A percentile compares a stretch with the other conserved stretches of the same genome.
Conservation (phyloP, 1,284 basidiomycete species). For the Wolfiporia cocos region DNA sequence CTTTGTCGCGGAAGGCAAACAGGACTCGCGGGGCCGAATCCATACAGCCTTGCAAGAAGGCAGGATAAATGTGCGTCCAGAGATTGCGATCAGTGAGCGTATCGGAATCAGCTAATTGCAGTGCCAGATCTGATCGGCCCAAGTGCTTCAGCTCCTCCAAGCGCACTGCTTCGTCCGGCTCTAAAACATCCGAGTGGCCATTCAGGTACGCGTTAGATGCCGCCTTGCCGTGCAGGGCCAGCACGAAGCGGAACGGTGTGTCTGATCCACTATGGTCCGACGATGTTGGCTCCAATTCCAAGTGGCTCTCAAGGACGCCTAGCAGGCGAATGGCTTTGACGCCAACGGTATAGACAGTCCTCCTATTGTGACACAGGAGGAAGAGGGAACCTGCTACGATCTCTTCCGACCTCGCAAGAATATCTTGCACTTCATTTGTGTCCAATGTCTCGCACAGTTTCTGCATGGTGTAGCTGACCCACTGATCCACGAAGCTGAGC, state of each 20-base stretch:
- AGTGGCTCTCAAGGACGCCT: constrained; percentile 24
- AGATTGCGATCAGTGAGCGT: constrained; percentile 58
- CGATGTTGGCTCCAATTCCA: constrained; percentile 29
- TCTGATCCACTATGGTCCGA: constrained; percentile 20
- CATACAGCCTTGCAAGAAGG: constrained; percentile 50
- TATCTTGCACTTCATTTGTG: constrained; percentile 31
- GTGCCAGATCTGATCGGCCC: constrained; percentile 42
- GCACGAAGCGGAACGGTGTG: constrained; percentile 36
- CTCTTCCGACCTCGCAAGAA: constrained; percentile 43
- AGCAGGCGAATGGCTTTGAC: constrained; percentile 56
- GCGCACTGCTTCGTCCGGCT: constrained; percentile 49
- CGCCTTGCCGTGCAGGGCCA: constrained; percentile 43
- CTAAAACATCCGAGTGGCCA: constrained; percentile 63
- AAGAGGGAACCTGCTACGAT: constrained; percentile 77
- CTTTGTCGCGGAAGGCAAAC: constrained; percentile 48
- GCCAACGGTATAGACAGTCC: constrained; percentile 46
- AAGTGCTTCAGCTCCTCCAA: constrained; percentile 59
- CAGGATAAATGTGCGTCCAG: constrained; percentile 68
- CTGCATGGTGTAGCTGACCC: constrained; percentile 47
- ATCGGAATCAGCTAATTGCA: constrained; percentile 63
- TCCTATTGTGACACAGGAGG: constrained; percentile 63
- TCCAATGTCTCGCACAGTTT: constrained; percentile 31
- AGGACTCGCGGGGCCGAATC: constrained; percentile 40
- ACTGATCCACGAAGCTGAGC: constrained; percentile 68
- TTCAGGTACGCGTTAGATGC: constrained; percentile 41